phyloP scores from a whole-genome alignment of 1,139 yeast species.

The Saccharomyces pastorianus region DNA sequence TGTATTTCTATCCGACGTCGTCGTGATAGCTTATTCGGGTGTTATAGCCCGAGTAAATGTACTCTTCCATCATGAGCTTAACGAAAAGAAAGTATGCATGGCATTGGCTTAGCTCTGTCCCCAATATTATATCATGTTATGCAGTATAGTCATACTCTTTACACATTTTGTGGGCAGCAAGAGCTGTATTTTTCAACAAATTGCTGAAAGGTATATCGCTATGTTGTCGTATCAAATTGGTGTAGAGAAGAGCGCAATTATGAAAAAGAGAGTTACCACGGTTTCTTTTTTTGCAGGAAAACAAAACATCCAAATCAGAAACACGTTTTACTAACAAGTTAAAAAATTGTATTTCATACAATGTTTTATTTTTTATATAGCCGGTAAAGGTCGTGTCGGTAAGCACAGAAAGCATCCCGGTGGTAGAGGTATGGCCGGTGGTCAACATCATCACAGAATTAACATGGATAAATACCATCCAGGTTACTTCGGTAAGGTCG shows the following conservation, averaged over 20 bases:
- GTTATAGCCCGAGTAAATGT: not conserved
- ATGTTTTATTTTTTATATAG: constrained; percentile 35
- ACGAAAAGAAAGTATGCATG: not conserved
- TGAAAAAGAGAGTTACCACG: not conserved
- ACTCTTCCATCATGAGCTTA: not conserved
- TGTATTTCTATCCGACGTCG: not conserved
- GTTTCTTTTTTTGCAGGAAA: not conserved
- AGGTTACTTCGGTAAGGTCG: constrained; percentile 99
- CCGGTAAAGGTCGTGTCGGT: constrained; percentile 99
- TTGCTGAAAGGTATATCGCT: not conserved
- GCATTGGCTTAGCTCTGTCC: not conserved
- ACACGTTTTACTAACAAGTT: constrained; percentile 16
- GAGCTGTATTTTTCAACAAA: not conserved
- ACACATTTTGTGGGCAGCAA: not conserved
- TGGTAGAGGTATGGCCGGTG: constrained; percentile 99
- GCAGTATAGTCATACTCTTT: not conserved
- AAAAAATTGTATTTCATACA: constrained; percentile 2
- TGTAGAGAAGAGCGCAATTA: not conserved
- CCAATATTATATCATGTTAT: not conserved
- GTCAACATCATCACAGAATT: constrained; percentile 99
- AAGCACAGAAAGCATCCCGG: constrained; percentile 99
- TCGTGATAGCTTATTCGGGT: not conserved
- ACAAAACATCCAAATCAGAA: not conserved
- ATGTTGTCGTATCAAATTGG: not conserved
- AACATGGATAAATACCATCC: constrained; percentile 99